Evolutionary conservation across 306 rosid genomes (phyloP), one percentile per base, ranked within the genome.

Genomic region (Neltuma alba): DNA sequence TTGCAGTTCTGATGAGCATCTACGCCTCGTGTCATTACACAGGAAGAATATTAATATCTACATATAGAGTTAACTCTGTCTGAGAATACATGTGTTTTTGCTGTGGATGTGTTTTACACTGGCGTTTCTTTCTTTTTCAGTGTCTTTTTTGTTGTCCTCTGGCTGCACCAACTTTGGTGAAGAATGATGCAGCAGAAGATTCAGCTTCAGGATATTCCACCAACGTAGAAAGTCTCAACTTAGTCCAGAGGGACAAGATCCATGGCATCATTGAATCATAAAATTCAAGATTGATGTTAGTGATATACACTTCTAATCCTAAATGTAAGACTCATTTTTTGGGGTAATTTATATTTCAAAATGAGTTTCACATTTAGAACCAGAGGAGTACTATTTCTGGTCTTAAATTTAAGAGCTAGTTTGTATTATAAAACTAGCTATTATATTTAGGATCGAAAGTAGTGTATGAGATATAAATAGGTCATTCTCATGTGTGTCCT

Each of bases 211-310:
- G 54, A 9, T 36, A 28, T n/a, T n/a, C n/a, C n/a, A 28, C 37
- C 70, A 79, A 79, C 65, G 60, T 20, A 33, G 21, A 44, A 55
- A 60, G 30, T 69, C 70, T 55, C 67, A 79, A 28, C 78, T 83
- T 23, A 76, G 83, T 42, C 83, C 83, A 0, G 65, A 40, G 0
- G 83, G 86, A 25, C 86, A 83, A 30, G 83, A 79, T 21, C 81
- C 83, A 23, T 68, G 18, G 45, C 86, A 83, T 25, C 83, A 83
- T 47, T 83, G 76, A 45, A 14, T 15, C 52, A 6, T 45, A 14
- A 45, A 45, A 14, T 40, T 40, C 9, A 9, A 14, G 44, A 9
- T 40, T 10, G 44, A 1, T 37, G 41, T n/a, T n/a, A n/a, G n/a
- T n/a, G n/a, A n/a, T n/a, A n/a, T n/a, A n/a, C n/a, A n/a, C n/a